Base-by-base conservation (phyloP, 2,329 filamentous ascomycete genomes). In the Aspergillus latus region DNA sequence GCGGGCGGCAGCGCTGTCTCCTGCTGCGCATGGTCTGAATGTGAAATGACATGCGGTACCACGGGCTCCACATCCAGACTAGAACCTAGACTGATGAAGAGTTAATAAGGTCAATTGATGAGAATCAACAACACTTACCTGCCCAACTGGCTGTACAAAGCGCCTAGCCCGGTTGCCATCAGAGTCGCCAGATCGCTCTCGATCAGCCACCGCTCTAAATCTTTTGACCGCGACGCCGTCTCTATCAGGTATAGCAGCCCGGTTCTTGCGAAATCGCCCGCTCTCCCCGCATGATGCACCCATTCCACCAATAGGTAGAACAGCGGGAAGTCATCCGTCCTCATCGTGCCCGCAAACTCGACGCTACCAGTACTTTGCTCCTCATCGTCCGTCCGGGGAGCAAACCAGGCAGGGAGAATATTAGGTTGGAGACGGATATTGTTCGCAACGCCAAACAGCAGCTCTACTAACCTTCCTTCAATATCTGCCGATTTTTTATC, bases 221-320 rank as follows among this genome's bases (percentile, higher is more conserved):
- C 83, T 16, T 86, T 84, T 0, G 92, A 96, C 63, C 86, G 88
- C 0, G 91, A 93, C 0, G 93, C 91, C 0, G 91, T 90, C 75
- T 97, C 93, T 64, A 97, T 96, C 58, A 99, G 90, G 74, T 99
- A 99, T 6, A 99, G 81, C 59, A 99, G 74, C 0, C 94, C 94
- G 0, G 94, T 99, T 56, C 94, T 83, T 2, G 94, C 93, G 78
- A 99, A 99, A 73, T 99, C 94, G 10, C 94, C 94, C 15, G 95
- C 89, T 54, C 93, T 88, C 42, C 94, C 94, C 70, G 97, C 93
- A 63, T 96, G 89, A 68, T 99, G 93, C 52, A 99, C 95, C 70
- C 96, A 96, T 71, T 99, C 92, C 70, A 99, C 90, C 62, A 99
- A 80, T 40, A 97, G 84, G 71, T 97, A 97, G 75, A 97, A 97